Base-by-base conservation (phyloP, 495 filamentous ascomycete genomes). In the Bacidia gigantensis region DNA sequence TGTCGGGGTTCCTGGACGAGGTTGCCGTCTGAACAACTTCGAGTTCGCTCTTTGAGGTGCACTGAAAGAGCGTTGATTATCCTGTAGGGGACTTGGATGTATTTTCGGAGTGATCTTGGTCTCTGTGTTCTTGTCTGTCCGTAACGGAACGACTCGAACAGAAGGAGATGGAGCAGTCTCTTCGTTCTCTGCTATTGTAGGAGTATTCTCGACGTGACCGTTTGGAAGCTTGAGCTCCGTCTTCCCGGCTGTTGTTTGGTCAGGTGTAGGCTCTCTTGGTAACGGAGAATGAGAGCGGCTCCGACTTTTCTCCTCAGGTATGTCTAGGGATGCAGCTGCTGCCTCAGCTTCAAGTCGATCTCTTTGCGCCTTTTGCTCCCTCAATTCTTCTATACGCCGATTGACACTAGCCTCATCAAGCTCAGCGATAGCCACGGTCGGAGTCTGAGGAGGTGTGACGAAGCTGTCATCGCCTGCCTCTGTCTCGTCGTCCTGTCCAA, bases 111-210 rank as follows among this genome's bases (percentile, higher is more conserved):
- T 62, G 57, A 20, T 57, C 44, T 58, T 60, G 38, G 58, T 62
- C 7, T 54, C 68, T 54, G 63, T 74, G 64, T 60, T 64, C 44
- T 74, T 67, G n/a, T 72, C 63, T 50, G 72, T 64, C 52, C 72
- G 65, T 68, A 81, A 72, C 46, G 78, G 74, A n/a, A 38, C 24
- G n/a, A n/a, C 32, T n/a, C 47, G 47, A 20, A 87, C 72, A 0
- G 78, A 75, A 2, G 84, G 84, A 2, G 81, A 81, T 9, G 83
- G 83, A 0, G 84, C 83, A 50, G 79, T 83, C 41, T 83, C 80
- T 23, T 83, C 78, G 57, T 64, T 25, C 43, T 50, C 44, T 42
- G 58, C 11, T 60, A 54, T 17, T 55, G 58, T 25, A 42, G 64
- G 20, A 53, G 58, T 46, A 51, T 47, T 12, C 56, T 52, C 14